Evolutionary conservation across 805 yeast genomes (phyloP), one percentile per base, ranked within the genome.

Genomic region (Monosporozyma aquatica): DNA sequence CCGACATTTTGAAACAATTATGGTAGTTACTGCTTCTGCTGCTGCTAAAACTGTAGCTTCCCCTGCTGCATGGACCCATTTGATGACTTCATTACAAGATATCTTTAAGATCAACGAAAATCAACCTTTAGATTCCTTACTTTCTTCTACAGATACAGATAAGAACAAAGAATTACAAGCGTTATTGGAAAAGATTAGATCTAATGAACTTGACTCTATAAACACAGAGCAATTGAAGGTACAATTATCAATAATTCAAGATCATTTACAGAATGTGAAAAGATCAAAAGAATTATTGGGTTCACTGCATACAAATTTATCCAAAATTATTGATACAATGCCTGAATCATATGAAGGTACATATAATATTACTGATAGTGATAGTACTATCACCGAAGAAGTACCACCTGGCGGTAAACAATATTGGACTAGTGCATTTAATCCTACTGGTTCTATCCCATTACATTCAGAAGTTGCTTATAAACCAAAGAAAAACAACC

Each of bases 391-490:
- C n/a, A n/a, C n/a, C n/a, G 20, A 11, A 23, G 21, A 11, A 27
- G 33, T n/a, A 30, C 36, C 34, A 20, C 35, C 37, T 38, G 36
- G 41, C 13, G 18, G 80, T 78, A 60, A 70, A 44, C 71, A 71
- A 56, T 75, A 54, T 46, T 69, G 71, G 68, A 49, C 62, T 1
- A 76, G 83, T 37, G 73, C 74, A 23, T 80, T 59, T 58, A 80
- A 80, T 52, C 76, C 81, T 1, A 68, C 70, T 22, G 82, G 73
- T 28, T 76, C 80, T 0, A 67, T 80, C 5, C 50, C 57, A 2
- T 65, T 82, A 1, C 89, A 90, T 1, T 75, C 92, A 0, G 94
- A 85, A 52, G 96, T 92, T 0, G 97, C 97, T 1, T 90, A 81
- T 66, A 80, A 81, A 57, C 39, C 39, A 17, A 72, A 72, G 46